phyloP scores from a whole-genome alignment of 2,329 filamentous ascomycete species.

The Fusarium kyushuense region DNA sequence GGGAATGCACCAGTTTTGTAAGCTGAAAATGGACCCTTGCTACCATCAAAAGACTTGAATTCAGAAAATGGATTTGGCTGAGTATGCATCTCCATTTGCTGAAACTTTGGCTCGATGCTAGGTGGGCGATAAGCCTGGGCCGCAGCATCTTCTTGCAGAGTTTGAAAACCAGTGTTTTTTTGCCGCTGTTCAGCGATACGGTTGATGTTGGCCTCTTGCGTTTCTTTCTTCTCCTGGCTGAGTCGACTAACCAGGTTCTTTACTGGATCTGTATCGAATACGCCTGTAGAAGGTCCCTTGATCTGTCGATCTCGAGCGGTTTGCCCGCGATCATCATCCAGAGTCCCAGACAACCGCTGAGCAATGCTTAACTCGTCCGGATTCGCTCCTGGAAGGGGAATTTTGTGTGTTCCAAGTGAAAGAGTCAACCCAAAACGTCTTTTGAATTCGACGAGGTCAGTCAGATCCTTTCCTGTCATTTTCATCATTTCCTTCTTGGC shows the following conservation, averaged over 20 bases:
- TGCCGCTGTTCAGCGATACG: background rate
- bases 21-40: conserved; percentile 8
- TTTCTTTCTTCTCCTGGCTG: conserved; percentile 3
- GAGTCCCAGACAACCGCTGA: conserved; percentile 36
- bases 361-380: conserved; percentile 28
- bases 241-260: conserved; percentile 8
- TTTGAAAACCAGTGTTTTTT: background rate
- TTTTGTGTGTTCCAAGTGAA: conserved; percentile 33
- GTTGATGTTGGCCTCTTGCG: conserved; percentile 2
- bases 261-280: conserved; percentile 27
- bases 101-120: conserved; percentile 26
- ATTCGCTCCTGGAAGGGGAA: conserved; percentile 29
- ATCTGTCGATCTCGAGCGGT: background rate
- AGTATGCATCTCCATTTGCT: conserved; percentile 18
- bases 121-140: conserved; percentile 15
- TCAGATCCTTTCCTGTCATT: conserved; percentile 22
- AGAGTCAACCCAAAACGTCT: conserved; percentile 15
- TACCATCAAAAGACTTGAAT: background rate
- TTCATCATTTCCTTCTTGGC: conserved; percentile 43
- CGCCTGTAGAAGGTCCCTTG: conserved; percentile 29
- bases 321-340: conserved; percentile 28
- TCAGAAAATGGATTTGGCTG: conserved; percentile 19
- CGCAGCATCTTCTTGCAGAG: conserved; percentile 22
- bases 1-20: conserved; percentile 30
- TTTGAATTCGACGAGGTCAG: conserved; percentile 30